Evolutionary conservation across 768 basidiomycete genomes (phyloP).

Genomic region (Brasilioporus rufonigricans): DNA sequence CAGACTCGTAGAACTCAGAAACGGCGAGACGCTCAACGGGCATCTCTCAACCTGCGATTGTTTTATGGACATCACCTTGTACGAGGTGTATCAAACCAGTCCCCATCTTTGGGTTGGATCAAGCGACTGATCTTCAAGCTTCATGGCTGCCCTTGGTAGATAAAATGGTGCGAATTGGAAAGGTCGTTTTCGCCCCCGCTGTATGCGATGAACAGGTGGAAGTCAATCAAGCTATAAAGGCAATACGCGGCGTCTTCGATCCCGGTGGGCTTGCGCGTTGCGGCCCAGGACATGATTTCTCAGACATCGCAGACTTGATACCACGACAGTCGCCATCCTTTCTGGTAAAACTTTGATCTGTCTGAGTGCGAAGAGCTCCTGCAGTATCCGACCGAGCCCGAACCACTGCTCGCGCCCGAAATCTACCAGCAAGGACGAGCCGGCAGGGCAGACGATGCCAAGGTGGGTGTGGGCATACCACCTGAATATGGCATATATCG

Average conservation of each 20-base stretch:
- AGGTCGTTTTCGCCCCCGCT: slow-evolving; percentile 32
- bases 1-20: too few relatives aligned
- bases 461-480: slow-evolving; percentile 32
- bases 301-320: slow-evolving; percentile 12
- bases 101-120: too few relatives aligned
- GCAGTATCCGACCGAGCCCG: slow-evolving; percentile 21
- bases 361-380: slow-evolving; percentile 28
- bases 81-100: too few relatives aligned
- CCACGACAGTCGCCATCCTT: slow-evolving; percentile 21
- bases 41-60: too few relatives aligned
- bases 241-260: slow-evolving; percentile 31
- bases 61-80: too few relatives aligned
- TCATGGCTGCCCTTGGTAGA: too few relatives aligned
- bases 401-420: slow-evolving; percentile 28
- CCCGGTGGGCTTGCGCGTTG: slow-evolving; percentile 26
- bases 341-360: slow-evolving; percentile 26
- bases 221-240: slow-evolving; percentile 26
- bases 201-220: slow-evolving; percentile 24
- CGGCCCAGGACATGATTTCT: slow-evolving; percentile 33
- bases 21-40: too few relatives aligned
- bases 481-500: slow-evolving; percentile 32
- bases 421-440: slow-evolving; percentile 11
- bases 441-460: slow-evolving; percentile 25
- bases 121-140: too few relatives aligned
- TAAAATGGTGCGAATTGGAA: too few relatives aligned